A percentile compares a stretch with the other conserved stretches of the same genome.
phyloP scores from a whole-genome alignment of 495 filamentous ascomycete species.

The Cenococcum geophilum region DNA sequence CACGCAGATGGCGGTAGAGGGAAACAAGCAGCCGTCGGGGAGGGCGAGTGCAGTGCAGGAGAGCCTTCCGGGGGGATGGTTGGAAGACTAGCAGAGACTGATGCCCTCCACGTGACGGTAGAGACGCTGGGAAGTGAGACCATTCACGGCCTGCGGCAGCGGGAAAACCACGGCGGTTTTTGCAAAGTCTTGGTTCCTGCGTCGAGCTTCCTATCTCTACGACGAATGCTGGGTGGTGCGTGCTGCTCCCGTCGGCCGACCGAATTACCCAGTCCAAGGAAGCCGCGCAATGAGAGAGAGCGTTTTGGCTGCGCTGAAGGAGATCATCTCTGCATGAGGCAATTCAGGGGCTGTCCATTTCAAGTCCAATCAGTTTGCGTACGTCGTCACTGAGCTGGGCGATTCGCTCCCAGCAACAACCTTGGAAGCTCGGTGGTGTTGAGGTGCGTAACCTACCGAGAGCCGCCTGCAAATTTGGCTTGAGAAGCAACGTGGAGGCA shows the following conservation, averaged over 20 bases:
- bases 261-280: neutral
- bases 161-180: neutral
- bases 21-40: neutral
- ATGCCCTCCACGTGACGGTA: neutral
- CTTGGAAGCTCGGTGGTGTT: neutral
- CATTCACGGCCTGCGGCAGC: neutral
- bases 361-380: neutral
- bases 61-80: constrained; percentile 3
- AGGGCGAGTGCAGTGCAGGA: neutral
- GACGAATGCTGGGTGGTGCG: neutral
- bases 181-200: neutral
- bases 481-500: neutral
- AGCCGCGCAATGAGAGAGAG: neutral
- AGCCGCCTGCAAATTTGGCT: constrained; percentile 3
- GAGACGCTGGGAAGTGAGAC: neutral
- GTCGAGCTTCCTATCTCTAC: constrained; percentile 2
- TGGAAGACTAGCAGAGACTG: neutral
- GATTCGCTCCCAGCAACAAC: neutral
- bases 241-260: neutral
- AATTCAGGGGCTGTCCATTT: neutral
- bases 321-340: neutral
- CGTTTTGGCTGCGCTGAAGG: neutral
- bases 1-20: neutral
- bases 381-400: neutral
- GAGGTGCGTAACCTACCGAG: neutral